phyloP scores from a whole-genome alignment of 2,329 filamentous ascomycete species.

The Talaromyces sp. region DNA sequence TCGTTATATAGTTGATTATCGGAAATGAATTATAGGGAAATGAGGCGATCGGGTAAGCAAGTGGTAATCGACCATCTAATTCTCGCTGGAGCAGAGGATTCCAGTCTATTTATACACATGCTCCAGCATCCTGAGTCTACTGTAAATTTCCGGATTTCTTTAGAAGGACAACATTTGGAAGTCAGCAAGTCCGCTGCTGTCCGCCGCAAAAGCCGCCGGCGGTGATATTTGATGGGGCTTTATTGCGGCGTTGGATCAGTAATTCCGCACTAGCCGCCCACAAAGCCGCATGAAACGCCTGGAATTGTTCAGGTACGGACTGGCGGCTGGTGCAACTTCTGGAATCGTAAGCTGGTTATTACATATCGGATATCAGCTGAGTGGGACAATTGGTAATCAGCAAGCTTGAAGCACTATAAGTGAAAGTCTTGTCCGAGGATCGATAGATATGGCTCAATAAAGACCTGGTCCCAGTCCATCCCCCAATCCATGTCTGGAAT shows the following conservation, averaged over 20 bases:
- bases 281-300: neutral
- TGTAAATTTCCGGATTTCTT: neutral
- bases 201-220: neutral
- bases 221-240: neutral
- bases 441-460: slow-evolving; percentile 29
- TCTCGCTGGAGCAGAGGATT: neutral
- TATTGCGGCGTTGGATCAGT: neutral
- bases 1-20: neutral
- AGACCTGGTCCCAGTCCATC: slow-evolving; percentile 30
- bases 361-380: neutral
- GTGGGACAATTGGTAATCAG: neutral
- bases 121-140: neutral
- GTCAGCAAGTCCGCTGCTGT: neutral
- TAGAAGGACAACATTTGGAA: neutral
- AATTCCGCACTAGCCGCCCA: neutral
- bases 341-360: neutral
- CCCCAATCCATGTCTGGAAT: slow-evolving; percentile 26
- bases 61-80: neutral
- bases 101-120: neutral
- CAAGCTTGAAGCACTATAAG: neutral
- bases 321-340: neutral
- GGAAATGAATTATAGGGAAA: neutral
- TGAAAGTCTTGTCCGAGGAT: slow-evolving; percentile 23
- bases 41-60: neutral
- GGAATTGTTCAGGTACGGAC: neutral